Base-by-base conservation (phyloP, 371 early-diverging fungal species). In the Encephalitozoon romaleae region DNA sequence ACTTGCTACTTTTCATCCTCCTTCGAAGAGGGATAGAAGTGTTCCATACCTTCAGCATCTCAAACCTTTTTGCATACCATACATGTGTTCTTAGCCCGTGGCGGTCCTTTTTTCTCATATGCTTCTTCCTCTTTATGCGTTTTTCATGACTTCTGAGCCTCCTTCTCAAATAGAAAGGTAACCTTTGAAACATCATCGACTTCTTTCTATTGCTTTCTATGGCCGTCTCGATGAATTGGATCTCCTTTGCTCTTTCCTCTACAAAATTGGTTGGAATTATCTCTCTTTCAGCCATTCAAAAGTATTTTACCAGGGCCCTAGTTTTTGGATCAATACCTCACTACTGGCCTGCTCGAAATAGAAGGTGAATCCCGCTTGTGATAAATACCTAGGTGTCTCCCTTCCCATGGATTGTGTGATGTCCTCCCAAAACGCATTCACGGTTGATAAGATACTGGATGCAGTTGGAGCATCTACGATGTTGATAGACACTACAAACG, bases 31-130 rank as follows among this genome's bases (percentile, higher is more conserved):
- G 83, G 8, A 83, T 41, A 8, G 30, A 28, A 4, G 54, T 30
- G 1, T 45, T 42, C n/a, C 49, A 53, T 0, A 78, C 2, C 54
- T 80, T 78, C 1, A 83, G 15, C 80, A 80, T 80, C 45, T 67
- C 70, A 72, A 83, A 83, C 23, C 83, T 47, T 51, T 83, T 83
- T n/a, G 83, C 80, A 77, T 69, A 80, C 67, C 67, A 83, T 18
- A 66, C 43, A 55, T 82, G 82, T 55, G 78, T 70, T 71, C 65
- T 70, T 49, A 82, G 39, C 9, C 53, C 30, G 65, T 75, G 72
- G 28, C 76, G 65, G 9, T 77, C 53, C 54, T 74, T 71, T 41
- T 32, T 70, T 51, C 77, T 52, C 11, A 15, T 34, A 2, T 4
- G 63, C 5, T 25, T 59, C 28, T 68, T 76, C 23, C 43, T 66